Percentiles rank a stretch among this genome's conserved stretches.
phyloP scores from a whole-genome alignment of 2,329 filamentous ascomycete genomes.

The Hypoxylon rubiginosum region DNA sequence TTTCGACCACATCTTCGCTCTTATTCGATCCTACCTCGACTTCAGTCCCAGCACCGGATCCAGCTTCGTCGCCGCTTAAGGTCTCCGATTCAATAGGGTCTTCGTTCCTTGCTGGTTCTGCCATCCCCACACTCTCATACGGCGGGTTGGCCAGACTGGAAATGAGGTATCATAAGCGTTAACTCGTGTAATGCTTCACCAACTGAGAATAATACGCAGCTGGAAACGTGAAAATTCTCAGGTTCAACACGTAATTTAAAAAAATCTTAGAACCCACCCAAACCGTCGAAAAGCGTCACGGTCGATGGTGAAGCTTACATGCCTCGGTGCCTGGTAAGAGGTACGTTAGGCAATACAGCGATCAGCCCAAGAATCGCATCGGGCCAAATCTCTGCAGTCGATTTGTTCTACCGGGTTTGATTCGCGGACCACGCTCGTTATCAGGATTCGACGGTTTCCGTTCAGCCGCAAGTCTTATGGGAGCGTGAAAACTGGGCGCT shows the following conservation, averaged over 20 bases:
- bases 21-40: not conserved
- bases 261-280: not conserved
- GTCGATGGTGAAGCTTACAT: not conserved
- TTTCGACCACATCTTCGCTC: constrained; percentile 3
- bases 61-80: constrained; percentile 1
- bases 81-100: not conserved
- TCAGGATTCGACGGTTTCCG: not conserved
- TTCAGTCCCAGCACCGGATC: not conserved
- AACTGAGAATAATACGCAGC: not conserved
- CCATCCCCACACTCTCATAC: constrained; percentile 7
- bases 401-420: not conserved
- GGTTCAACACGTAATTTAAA: not conserved
- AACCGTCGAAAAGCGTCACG: not conserved
- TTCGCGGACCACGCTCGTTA: not conserved
- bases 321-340: not conserved
- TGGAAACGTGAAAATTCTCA: not conserved
- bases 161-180: not conserved
- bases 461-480: constrained; percentile 1
- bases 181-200: not conserved
- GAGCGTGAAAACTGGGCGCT: not conserved
- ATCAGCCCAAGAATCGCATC: not conserved
- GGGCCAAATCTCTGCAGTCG: not conserved
- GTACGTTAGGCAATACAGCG: not conserved
- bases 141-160: not conserved
- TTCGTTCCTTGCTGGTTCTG: not conserved